phyloP scores from a whole-genome alignment of 2,329 filamentous ascomycete genomes.

The Hypoxylon sp. region DNA sequence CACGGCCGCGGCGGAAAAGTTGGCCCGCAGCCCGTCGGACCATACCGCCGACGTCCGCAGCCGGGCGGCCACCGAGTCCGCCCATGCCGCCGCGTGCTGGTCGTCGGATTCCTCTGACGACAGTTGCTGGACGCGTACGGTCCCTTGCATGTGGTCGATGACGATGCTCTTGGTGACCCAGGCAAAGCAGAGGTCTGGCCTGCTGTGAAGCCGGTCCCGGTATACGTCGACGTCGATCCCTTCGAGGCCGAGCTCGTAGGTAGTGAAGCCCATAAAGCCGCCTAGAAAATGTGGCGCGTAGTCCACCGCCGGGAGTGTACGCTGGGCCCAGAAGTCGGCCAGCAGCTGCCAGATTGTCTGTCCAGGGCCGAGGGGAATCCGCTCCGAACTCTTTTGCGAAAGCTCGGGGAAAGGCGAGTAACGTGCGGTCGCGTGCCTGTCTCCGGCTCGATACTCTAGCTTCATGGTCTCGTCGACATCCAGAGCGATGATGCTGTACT shows the following conservation, averaged over 20 bases:
- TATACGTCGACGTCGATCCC: conserved; percentile 59
- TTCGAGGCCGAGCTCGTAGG: conserved; percentile 81
- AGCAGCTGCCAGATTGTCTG: conserved; percentile 60
- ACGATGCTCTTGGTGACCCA: conserved; percentile 82
- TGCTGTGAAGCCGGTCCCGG: conserved; percentile 48
- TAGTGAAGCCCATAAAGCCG: conserved; percentile 84
- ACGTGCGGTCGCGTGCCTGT: conserved; percentile 50
- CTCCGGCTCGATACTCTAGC: conserved; percentile 64
- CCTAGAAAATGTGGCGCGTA: conserved; percentile 71
- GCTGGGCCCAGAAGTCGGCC: conserved; percentile 53
- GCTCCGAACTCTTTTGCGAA: conserved; percentile 38
- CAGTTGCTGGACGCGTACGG: conserved; percentile 74
- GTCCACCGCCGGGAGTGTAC: conserved; percentile 37
- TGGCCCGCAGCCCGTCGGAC: conserved; percentile 39
- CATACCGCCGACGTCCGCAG: conserved; percentile 48
- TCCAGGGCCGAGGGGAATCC: conserved; percentile 38
- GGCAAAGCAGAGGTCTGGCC: conserved; percentile 76
- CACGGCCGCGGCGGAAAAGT: conserved; percentile 30
- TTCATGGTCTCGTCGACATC: conserved; percentile 64
- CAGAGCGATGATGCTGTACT: conserved; percentile 78
- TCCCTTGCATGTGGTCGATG: conserved; percentile 71
- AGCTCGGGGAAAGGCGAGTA: conserved; percentile 22
- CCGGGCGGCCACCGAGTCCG: conserved; percentile 49
- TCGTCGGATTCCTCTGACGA: conserved; percentile 47
- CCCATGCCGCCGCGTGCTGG: conserved; percentile 56